Percentiles rank a stretch among this genome's conserved stretches.
These are phyloP conservation scores for Aureobasidium mangrovei DNA, from an alignment of 2,329 filamentous ascomycete genomes.

Conservation along the genomic window DNA sequence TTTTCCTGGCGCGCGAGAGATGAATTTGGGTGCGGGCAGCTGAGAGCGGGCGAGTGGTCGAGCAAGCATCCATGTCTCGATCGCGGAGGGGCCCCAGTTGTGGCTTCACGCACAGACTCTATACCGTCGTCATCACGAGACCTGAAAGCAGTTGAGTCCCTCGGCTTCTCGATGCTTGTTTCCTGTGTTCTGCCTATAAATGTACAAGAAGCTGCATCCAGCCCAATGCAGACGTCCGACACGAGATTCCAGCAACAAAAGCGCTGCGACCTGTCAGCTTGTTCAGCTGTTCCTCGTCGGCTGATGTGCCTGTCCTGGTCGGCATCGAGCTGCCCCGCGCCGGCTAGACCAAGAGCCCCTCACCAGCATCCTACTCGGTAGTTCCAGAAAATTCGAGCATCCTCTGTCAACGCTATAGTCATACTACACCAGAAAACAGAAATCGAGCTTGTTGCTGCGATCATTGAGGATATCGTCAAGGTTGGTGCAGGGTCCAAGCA, in stretches of 20 bases:
- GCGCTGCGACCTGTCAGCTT: not conserved
- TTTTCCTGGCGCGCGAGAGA: too few species aligned
- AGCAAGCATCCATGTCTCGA: too few species aligned
- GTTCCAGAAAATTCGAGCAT: not conserved
- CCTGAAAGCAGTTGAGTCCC: not conserved
- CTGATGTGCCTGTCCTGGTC: not conserved
- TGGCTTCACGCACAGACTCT: not conserved
- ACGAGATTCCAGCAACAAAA: not conserved
- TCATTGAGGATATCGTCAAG: too few species aligned
- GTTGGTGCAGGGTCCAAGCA: too few species aligned
- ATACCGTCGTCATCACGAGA: slow-evolving; percentile 7
- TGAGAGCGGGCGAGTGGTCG: too few species aligned
- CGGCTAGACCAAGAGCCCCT: not conserved
- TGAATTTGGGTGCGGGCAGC: too few species aligned
- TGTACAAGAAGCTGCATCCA: not conserved
- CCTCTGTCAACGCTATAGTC: not conserved
- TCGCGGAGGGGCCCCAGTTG: too few species aligned
- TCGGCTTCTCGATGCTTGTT: not conserved
- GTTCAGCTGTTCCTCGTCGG: not conserved
- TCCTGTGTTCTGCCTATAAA: not conserved
- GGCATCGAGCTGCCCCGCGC: slow-evolving; percentile 6
- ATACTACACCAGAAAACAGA: not conserved
- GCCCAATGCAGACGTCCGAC: not conserved
- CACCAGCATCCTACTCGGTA: not conserved
- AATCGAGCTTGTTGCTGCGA: not conserved